phyloP scores from a whole-genome alignment of 345 rosid species.

The Iberis pinnata region DNA sequence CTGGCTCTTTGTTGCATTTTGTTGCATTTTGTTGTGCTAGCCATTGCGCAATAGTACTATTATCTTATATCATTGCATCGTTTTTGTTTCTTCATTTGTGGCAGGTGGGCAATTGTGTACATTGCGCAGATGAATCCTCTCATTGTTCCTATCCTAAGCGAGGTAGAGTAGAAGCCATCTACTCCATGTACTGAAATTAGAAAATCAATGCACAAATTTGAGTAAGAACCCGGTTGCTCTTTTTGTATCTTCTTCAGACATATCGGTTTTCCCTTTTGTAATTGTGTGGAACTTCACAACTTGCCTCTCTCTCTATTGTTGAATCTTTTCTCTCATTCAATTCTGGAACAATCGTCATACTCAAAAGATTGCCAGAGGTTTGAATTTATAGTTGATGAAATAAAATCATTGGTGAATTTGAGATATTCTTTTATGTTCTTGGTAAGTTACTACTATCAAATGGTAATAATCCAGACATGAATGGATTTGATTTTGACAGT shows the following conservation, averaged over 20 bases:
- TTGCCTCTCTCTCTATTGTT: not conserved
- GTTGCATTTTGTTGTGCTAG: no score
- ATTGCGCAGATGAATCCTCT: conserved; percentile 97
- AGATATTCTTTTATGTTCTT: no score
- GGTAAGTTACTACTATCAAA: not conserved
- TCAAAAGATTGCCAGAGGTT: not conserved
- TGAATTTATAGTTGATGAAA: not conserved
- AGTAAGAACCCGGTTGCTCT: conserved; percentile 5
- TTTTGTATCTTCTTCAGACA: conserved; percentile 16
- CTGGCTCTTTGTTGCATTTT: no score
- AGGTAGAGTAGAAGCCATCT: conserved; percentile 55
- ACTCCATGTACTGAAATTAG: not conserved
- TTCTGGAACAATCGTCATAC: conserved; percentile 4
- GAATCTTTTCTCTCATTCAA: conserved; percentile 5
- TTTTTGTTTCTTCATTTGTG: conserved; percentile 7
- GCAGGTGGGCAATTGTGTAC: conserved; percentile 96
- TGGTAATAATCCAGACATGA: no score
- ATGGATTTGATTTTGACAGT: not conserved
- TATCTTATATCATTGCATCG: conserved; percentile 2
- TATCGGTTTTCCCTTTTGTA: conserved; percentile 14
- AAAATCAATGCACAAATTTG: conserved; percentile 14
- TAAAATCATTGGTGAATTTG: no score
- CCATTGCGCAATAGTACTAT: no score
- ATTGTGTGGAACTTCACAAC: conserved; percentile 16
- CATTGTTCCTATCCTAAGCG: conserved; percentile 83